Percentiles rank a stretch among this genome's conserved stretches.
These are phyloP conservation scores for Parmales sp. DNA, from an alignment of 108 stramenopile species.

Conservation along the genomic window DNA sequence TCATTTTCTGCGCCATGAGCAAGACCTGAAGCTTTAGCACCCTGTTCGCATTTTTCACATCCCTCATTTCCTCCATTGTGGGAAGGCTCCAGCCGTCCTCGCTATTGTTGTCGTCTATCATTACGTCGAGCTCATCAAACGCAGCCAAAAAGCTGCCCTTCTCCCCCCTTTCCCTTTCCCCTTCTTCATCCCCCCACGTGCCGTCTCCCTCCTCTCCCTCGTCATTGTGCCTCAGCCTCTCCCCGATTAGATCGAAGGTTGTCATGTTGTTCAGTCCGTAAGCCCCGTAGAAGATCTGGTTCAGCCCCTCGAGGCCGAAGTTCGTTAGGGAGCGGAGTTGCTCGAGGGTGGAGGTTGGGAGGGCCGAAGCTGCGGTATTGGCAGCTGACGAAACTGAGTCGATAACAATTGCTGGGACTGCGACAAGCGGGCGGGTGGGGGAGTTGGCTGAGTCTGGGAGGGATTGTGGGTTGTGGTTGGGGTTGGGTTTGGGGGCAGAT, in stretches of 20 bases:
- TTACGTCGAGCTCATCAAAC: background rate
- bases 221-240: background rate
- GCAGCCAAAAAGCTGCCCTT: no score
- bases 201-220: background rate
- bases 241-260: background rate
- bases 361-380: background rate
- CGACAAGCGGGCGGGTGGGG: no score
- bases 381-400: background rate
- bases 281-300: background rate
- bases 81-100: background rate
- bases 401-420: no score
- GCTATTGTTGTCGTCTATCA: background rate
- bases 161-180: background rate
- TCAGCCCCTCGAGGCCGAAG: background rate
- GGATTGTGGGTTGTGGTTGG: no score
- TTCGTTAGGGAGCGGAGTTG: background rate
- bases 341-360: background rate
- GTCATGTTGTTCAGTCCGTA: conserved; percentile 1
- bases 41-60: background rate
- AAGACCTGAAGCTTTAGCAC: background rate
- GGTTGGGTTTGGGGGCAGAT: no score
- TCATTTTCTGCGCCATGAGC: background rate
- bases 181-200: background rate
- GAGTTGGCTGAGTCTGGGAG: no score
- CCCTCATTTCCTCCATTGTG: background rate